These are phyloP conservation scores for Penicillium egyptiacum DNA, from an alignment of 495 filamentous ascomycete genomes.

Conservation along the genomic window DNA sequence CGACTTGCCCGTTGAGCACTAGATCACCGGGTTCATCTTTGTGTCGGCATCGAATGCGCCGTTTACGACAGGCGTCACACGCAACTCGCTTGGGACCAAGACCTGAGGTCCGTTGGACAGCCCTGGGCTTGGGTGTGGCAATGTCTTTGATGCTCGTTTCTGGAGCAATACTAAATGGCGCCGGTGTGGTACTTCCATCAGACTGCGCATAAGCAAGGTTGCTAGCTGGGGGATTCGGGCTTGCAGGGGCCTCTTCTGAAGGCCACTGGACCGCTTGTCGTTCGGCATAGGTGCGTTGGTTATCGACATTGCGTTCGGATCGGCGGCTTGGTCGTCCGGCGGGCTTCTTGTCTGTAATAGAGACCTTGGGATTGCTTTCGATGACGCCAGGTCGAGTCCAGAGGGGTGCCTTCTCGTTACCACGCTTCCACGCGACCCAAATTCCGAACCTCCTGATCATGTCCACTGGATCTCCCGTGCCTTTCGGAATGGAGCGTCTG, in stretches of 20 bases:
- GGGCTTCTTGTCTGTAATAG: conserved; percentile 42
- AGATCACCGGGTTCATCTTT: conserved; percentile 47
- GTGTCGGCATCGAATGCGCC: conserved; percentile 55
- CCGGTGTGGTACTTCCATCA: conserved; percentile 23
- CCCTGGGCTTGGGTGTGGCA: conserved; percentile 33
- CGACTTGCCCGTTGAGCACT: conserved; percentile 31
- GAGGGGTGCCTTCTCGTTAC: conserved; percentile 63
- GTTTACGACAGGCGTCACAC: conserved; percentile 56
- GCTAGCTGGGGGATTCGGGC: conserved; percentile 17
- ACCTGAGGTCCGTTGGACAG: conserved; percentile 39
- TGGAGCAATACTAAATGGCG: conserved; percentile 16
- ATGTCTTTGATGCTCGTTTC: conserved; percentile 31
- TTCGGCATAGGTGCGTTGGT: conserved; percentile 48
- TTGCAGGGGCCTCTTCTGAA: conserved; percentile 27
- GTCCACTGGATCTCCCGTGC: conserved; percentile 60
- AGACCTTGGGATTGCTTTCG: conserved; percentile 46
- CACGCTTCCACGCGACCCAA: conserved; percentile 75
- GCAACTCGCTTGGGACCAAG: conserved; percentile 53
- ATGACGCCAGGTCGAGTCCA: conserved; percentile 60
- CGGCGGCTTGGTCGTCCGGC: conserved; percentile 47
- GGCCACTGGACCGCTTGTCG: conserved; percentile 46
- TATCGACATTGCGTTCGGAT: conserved; percentile 46
- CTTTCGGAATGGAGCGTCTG: conserved; percentile 63
- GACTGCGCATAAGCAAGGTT: conserved; percentile 20
- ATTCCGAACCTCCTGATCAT: conserved; percentile 63